phyloP scores from a whole-genome alignment of 495 filamentous ascomycete genomes.

The Daldinia concentrica region DNA sequence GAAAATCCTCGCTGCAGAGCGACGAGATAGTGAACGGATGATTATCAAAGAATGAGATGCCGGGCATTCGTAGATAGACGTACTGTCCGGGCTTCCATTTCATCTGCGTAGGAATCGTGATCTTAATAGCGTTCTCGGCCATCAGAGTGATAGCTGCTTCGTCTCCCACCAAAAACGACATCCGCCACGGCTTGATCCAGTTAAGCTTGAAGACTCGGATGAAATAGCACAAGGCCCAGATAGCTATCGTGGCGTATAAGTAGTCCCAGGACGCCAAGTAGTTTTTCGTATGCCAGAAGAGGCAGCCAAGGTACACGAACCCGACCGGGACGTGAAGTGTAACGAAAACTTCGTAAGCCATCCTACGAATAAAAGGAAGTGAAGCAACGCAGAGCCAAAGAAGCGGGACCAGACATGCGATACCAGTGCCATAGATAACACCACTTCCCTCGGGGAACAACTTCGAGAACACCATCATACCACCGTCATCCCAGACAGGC shows the following conservation, averaged over 20 bases:
- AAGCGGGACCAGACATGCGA: conserved; percentile 85
- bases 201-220: conserved; percentile 80
- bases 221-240: conserved; percentile 75
- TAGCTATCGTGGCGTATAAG: conserved; percentile 80
- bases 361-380: conserved; percentile 69
- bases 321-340: conserved; percentile 82
- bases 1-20: conserved; percentile 83
- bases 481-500: conserved; percentile 82
- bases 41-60: conserved; percentile 87
- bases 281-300: conserved; percentile 97
- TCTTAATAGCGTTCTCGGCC: conserved; percentile 89
- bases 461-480: conserved; percentile 68
- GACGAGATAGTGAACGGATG: conserved; percentile 97
- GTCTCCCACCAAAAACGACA: conserved; percentile 85
- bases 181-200: conserved; percentile 82
- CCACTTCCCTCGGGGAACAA: conserved; percentile 68
- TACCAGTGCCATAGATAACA: conserved; percentile 86
- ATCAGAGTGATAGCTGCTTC: conserved; percentile 87
- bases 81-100: conserved; percentile 94
- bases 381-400: conserved; percentile 85
- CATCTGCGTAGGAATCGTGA: conserved; percentile 92
- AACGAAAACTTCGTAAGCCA: conserved; percentile 84
- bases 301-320: conserved; percentile 79
- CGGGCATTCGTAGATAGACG: conserved; percentile 92
- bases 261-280: conserved; percentile 93